Evolutionary conservation across 257 asterid genomes (phyloP), one percentile per base, ranked within the genome.

Genomic region (Coffea eugenioides): DNA sequence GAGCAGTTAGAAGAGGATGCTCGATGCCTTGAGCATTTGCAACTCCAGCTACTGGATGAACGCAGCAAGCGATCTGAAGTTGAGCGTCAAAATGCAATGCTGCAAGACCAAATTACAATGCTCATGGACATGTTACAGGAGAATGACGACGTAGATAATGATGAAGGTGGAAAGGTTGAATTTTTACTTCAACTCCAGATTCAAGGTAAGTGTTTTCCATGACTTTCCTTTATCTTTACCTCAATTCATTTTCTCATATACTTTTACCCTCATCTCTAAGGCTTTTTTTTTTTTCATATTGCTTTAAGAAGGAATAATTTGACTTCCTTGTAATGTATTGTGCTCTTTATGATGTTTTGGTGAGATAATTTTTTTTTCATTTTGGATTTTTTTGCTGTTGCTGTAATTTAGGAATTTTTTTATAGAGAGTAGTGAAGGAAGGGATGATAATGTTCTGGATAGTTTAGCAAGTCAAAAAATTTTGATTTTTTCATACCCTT

Each of bases 61-160:
- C 85, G 97, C 74, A 93, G 99, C 93, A 95, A 95, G 74, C 90
- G 99, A 0, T 84, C 97, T 0, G 98, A 93, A 6, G 91, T 86
- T 0, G 98, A 93, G 89, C 88, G 99, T 69, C 93, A 92, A 80
- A 95, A 93, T 25, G 12, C 84, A 0, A 86, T 93, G 97, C 87
- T 95, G 83, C 97, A 93, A 74, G 89, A 86, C 82, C 99, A 95
- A 64, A 80, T 95, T 52, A 80, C 89, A 2, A 88, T 93, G 97
- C 97, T 95, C n/a, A 93, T 93, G 99, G 92, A 93, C 75, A 89
- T 95, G 99, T 64, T 93, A 45, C 96, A 93, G 75, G 98, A 93
- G 79, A 87, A 93, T 31, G 98, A 93, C 57, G 87, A 82, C 0
- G 78, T 85, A 8, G 92, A 87, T 27, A 96, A 85, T 25, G 96